A percentile compares a stretch with the other conserved stretches of the same genome.
phyloP scores from a whole-genome alignment of 345 rosid species.

The Abelmoschus esculentus region DNA sequence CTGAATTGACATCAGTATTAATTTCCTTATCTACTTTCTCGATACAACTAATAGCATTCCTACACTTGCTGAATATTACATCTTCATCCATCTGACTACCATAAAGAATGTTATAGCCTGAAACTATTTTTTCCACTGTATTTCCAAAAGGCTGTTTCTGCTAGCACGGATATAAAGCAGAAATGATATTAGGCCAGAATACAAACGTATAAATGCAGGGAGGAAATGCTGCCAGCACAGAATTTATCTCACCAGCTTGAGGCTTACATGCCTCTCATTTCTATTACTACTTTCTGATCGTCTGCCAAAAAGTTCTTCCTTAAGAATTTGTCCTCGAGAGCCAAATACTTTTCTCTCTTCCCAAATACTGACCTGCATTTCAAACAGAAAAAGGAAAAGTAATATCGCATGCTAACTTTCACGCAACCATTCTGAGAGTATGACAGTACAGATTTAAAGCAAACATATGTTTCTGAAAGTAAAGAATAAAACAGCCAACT shows the following conservation, averaged over 20 bases:
- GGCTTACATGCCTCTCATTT: conserved; percentile 42
- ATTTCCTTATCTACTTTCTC: conserved; percentile 54
- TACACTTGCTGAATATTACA: conserved; percentile 46
- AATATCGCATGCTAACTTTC: not conserved
- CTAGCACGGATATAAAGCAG: conserved; percentile 14
- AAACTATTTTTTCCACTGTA: conserved; percentile 53
- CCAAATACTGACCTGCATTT: conserved; percentile 71
- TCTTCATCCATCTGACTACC: conserved; percentile 62
- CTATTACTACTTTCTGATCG: conserved; percentile 47
- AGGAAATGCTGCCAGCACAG: not conserved
- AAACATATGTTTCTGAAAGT: not conserved
- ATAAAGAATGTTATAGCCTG: conserved; percentile 56
- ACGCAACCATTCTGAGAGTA: not conserved
- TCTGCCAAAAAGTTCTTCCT: conserved; percentile 76
- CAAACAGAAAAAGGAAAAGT: conserved; percentile 2
- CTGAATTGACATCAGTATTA: conserved; percentile 49
- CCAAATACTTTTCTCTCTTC: conserved; percentile 99
- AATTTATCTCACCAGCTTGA: conserved; percentile 44
- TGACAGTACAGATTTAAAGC: not conserved
- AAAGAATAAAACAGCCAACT: not conserved
- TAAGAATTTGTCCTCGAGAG: conserved; percentile 76
- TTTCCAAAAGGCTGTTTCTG: conserved; percentile 61
- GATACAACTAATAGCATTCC: conserved; percentile 43
- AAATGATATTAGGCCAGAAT: conserved; percentile 7
- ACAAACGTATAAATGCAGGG: not conserved